These are phyloP conservation scores for Plenodomus tracheiphilus DNA, from an alignment of 2,329 filamentous ascomycete genomes.

Conservation along the genomic window DNA sequence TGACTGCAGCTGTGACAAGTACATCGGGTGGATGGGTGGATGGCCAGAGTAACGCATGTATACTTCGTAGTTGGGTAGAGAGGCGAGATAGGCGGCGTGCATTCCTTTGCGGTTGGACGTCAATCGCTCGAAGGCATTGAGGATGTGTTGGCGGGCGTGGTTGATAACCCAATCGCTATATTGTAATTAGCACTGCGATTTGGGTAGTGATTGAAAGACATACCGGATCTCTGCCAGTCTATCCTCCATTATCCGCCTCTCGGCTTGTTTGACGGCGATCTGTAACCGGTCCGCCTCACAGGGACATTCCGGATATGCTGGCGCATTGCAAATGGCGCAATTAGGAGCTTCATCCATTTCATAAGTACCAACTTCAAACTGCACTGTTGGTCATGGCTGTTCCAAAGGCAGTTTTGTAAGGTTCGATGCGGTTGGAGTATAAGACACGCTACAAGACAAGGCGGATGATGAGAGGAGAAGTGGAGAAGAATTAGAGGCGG, in stretches of 20 bases:
- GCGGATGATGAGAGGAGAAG: background rate
- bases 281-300: constrained; percentile 46
- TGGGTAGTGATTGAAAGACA: background rate
- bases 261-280: constrained; percentile 46
- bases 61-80: constrained; percentile 51
- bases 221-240: constrained; percentile 42
- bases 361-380: constrained; percentile 26
- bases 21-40: constrained; percentile 48
- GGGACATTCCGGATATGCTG: constrained; percentile 43
- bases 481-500: background rate
- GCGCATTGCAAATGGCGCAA: constrained; percentile 48
- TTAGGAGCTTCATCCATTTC: constrained; percentile 46
- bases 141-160: constrained; percentile 50
- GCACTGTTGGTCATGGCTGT: constrained; percentile 33
- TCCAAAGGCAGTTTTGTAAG: constrained; percentile 7
- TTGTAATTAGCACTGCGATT: constrained; percentile 17
- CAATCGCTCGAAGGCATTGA: constrained; percentile 49
- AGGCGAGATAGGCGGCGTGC: constrained; percentile 49
- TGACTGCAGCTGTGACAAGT: constrained; percentile 46
- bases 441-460: background rate
- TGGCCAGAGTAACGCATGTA: constrained; percentile 51
- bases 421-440: background rate
- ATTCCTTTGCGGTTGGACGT: constrained; percentile 46
- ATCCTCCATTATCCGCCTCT: constrained; percentile 43
- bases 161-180: constrained; percentile 52